These are phyloP conservation scores for Candida ovalis DNA, from an alignment of 805 yeast species.

Conservation along the genomic window DNA sequence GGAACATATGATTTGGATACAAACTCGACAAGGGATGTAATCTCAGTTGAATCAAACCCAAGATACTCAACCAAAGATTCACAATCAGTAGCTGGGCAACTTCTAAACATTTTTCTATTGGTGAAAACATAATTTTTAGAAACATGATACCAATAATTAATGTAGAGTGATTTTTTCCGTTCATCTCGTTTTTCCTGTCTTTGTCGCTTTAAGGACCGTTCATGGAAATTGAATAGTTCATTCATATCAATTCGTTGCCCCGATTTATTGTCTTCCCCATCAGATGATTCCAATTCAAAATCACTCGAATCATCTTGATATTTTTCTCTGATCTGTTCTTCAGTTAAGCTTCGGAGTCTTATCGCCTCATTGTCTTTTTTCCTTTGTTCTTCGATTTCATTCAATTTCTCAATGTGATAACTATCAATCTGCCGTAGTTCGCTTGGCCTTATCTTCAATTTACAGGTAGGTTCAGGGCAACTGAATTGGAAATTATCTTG, in stretches of 20 bases:
- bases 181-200: slow-evolving; percentile 18
- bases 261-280: slow-evolving; percentile 4
- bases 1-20: slow-evolving; percentile 42
- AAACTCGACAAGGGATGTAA: slow-evolving; percentile 25
- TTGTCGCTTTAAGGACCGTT: slow-evolving; percentile 19
- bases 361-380: slow-evolving; percentile 4
- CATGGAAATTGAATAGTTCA: slow-evolving; percentile 23
- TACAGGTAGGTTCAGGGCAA: slow-evolving; percentile 65
- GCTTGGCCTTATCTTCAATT: slow-evolving; percentile 37
- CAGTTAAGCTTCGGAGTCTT: slow-evolving; percentile 12
- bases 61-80: slow-evolving; percentile 43
- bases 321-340: slow-evolving; percentile 19
- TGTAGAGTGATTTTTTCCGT: slow-evolving; percentile 25
- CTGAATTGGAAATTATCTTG: slow-evolving; percentile 44
- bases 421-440: slow-evolving; percentile 35
- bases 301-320: slow-evolving; percentile 15
- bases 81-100: slow-evolving; percentile 90
- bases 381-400: slow-evolving; percentile 9
- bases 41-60: slow-evolving; percentile 31
- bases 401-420: slow-evolving; percentile 7
- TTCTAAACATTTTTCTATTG: slow-evolving; percentile 45
- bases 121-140: slow-evolving; percentile 51
- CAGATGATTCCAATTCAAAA: slow-evolving; percentile 10
- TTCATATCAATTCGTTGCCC: slow-evolving; percentile 6
- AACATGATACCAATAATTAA: slow-evolving; percentile 39